Percentiles rank a stretch among this genome's conserved stretches.
Conservation (phyloP, 208 protist species). For the Leptomonas seymouri region DNA sequence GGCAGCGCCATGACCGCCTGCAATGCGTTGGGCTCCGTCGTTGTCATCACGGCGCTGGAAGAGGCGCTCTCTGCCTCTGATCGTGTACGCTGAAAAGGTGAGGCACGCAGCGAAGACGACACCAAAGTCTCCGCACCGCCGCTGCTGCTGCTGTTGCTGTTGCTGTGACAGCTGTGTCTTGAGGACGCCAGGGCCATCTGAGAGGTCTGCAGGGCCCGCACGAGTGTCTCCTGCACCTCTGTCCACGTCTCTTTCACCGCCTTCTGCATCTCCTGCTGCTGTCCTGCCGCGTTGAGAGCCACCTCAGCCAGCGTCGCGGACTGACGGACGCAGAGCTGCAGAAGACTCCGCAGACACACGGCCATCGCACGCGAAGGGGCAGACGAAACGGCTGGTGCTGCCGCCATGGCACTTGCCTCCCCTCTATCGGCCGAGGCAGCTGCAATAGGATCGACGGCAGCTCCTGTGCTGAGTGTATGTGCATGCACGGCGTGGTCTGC, state of each 20-base stretch:
- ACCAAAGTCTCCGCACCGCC: constrained; percentile 1
- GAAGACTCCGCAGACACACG: constrained; percentile 27
- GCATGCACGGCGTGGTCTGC: constrained; percentile 7
- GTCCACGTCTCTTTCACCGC: constrained; percentile 35
- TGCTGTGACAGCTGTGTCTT: too few species aligned
- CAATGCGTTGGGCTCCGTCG: too few species aligned
- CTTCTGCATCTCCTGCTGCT: constrained; percentile 31
- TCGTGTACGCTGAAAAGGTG: neutral
- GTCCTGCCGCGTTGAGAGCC: constrained; percentile 21
- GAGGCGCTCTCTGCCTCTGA: neutral
- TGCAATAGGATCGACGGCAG: neutral
- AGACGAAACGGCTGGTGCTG: neutral
- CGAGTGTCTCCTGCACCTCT: constrained; percentile 26
- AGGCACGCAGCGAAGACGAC: constrained; percentile 5
- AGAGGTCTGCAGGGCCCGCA: constrained; percentile 28
- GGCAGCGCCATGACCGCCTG: neutral
- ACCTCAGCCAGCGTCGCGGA: constrained; percentile 28
- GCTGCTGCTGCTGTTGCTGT: neutral
- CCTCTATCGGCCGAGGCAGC: too few species aligned
- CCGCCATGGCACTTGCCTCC: neutral
- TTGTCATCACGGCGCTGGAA: neutral
- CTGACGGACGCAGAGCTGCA: constrained; percentile 34
- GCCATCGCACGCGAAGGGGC: constrained; percentile 15
- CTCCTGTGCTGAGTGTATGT: too few species aligned
- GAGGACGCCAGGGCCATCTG: constrained; percentile 1